Evolutionary conservation across 139 green algal genomes (phyloP).

Genomic region (Mesotaenium endlicherianum): DNA sequence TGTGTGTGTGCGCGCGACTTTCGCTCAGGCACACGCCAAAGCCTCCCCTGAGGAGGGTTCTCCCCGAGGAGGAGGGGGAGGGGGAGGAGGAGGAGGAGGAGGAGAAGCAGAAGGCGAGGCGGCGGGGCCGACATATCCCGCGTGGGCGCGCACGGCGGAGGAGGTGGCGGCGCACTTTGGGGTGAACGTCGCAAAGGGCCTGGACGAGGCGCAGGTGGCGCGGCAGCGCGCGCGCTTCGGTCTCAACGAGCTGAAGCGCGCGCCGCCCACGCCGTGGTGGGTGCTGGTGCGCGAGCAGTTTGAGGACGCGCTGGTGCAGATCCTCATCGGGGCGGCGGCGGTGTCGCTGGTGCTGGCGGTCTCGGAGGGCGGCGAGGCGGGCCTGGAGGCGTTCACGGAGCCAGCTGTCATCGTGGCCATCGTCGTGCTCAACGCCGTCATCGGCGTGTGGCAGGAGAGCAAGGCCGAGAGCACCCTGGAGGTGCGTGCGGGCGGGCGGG

Average conservation of each 20-base stretch:
- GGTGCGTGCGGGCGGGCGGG: background rate
- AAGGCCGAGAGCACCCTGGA: conserved; percentile 34
- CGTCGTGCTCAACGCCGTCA: conserved; percentile 92
- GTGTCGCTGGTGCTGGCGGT: conserved; percentile 85
- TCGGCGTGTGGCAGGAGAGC: conserved; percentile 89
- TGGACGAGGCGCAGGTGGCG: conserved; percentile 10
- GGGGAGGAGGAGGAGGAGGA: too few relatives aligned
- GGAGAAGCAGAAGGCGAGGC: too few relatives aligned
- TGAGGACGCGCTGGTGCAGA: conserved; percentile 94
- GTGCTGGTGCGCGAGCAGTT: conserved; percentile 93
- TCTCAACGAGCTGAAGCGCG: conserved; percentile 86
- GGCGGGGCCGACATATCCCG: too few relatives aligned
- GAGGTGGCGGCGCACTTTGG: conserved; percentile 26
- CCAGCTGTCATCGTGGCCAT: conserved; percentile 96
- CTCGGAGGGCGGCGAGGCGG: background rate
- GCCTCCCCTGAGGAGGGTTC: too few relatives aligned
- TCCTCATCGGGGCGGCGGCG: conserved; percentile 82
- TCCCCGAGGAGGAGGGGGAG: too few relatives aligned
- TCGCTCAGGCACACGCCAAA: background rate
- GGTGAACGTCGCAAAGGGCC: conserved; percentile 6
- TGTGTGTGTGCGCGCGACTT: background rate
- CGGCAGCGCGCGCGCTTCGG: conserved; percentile 58
- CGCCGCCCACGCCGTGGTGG: conserved; percentile 75
- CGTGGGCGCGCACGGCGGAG: conserved; percentile 21
- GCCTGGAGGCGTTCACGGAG: conserved; percentile 89